Evolutionary conservation across 108 stramenopile species (phyloP), one percentile per base, ranked within the genome.

Genomic region (Hondaea fermentalgiana): DNA sequence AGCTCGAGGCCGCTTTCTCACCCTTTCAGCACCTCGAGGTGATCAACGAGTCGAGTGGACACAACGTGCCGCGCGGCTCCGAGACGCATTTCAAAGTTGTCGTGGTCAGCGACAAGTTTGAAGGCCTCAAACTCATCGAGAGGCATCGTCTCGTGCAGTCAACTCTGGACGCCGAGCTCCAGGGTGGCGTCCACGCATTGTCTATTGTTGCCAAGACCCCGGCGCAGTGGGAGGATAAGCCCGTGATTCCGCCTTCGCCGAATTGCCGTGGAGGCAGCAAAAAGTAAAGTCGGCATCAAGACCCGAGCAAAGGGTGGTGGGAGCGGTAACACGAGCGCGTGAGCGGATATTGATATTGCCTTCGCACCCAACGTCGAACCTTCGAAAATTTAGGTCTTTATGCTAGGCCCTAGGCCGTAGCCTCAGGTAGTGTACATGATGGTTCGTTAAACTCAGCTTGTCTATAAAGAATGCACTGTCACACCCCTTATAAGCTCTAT

Each of bases 41-140:
- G 16, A 91, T 94, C 59, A 97, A 97, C 89, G 97, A 97, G 91
- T 93, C 93, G 4, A 91, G 96, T 89, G 95, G 93, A 93, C 97
- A 97, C 92, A 97, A 96, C 71, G 97, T 96, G 89, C 97, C 97
- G 5, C 88, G 87, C 14, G 91, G 94, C 72, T 95, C 97, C 23
- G 97, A 98, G 92, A 97, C 97, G 4, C 98, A 98, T 90, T 98
- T 98, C 92, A 97, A 98, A 92, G 97, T 97, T 10, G 92, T 97
- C 35, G 94, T 98, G 8, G 95, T 97, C 3, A 95, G 96, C 12
- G 88, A 88, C 4, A 87, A 91, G 59, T 97, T 98, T 90, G 90
- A 95, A n/a, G 93, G 94, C 35, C 89, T 91, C 53, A 59, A 60
- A 42, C 90, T 93, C 35, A 72, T 95, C 16, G 92, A 95, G 58